Evolutionary conservation across 2,329 filamentous ascomycete species (phyloP), one percentile per base, ranked within the genome.

Genomic region (Fusarium drepaniforme): DNA sequence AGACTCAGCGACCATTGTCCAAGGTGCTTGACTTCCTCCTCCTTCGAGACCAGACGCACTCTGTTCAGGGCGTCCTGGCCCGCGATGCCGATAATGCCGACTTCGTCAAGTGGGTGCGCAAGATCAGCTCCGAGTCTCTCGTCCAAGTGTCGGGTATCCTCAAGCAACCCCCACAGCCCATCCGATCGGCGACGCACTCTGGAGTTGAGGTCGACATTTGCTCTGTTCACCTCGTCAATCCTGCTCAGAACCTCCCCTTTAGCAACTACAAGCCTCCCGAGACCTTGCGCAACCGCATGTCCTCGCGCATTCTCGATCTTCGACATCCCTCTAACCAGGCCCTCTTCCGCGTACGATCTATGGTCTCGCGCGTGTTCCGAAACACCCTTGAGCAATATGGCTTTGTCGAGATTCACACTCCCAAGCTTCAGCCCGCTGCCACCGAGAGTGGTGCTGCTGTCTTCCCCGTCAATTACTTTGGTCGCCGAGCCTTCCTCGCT

Each of bases 331-430:
- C 94, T 1, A 95, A 95, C 59, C 95, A 98, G 82, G 91, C 93
- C 38, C 93, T 98, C 74, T 97, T 98, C 88, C 93, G 94, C 69
- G 91, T 98, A 59, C 94, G 97, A 75, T 93, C 95, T 6, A 92
- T 91, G 30, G 91, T 98, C 67, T 92, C 93, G 77, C 93, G 93
- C 77, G 88, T 93, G 30, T 98, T 98, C 88, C 93, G 96, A 59
- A 84, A 89, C 12, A 91, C 93, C 3, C 89, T 98, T 1, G 93
- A 96, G 75, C 87, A 89, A 3, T 87, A 93, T 73, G 93, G 91
- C 18, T 98, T 98, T 81, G 93, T 97, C 69, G 96, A 98, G 83
- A 98, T 98, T 70, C 95, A 98, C 81, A 97, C 95, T 0, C 96
- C 96, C 3, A 98, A 98, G 84, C 87, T 98, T 51, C 95, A 97